A percentile compares a stretch with the other conserved stretches of the same genome.
These are phyloP conservation scores for Plasmodium blacklocki DNA, from an alignment of 169 alveolate species.

Conservation along the genomic window DNA sequence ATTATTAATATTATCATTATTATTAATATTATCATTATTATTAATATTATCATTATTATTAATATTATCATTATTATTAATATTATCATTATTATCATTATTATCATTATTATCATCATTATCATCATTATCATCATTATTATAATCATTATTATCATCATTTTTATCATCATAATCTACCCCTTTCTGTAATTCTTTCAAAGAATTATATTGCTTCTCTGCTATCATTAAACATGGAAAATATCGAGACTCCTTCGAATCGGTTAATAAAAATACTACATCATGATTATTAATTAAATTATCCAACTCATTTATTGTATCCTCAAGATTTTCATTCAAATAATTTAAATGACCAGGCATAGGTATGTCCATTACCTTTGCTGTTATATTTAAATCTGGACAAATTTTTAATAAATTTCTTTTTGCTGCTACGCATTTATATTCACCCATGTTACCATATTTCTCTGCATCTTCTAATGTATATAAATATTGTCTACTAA, in stretches of 20 bases:
- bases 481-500: slow-evolving; percentile 82
- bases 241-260: slow-evolving; percentile 86
- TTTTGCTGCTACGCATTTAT: slow-evolving; percentile 81
- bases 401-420: slow-evolving; percentile 73
- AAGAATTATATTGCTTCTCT: slow-evolving; percentile 38
- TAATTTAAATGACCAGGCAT: slow-evolving; percentile 83
- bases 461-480: slow-evolving; percentile 34
- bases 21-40: neutral
- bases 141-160: neutral
- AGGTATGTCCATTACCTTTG: slow-evolving; percentile 78
- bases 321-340: slow-evolving; percentile 43
- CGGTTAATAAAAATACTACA: slow-evolving; percentile 82
- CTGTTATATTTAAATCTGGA: slow-evolving; percentile 78
- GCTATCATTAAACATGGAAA: slow-evolving; percentile 82
- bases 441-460: slow-evolving; percentile 24
- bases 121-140: neutral
- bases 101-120: no score
- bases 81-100: no score
- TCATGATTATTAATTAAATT: slow-evolving; percentile 75
- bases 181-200: slow-evolving; percentile 1
- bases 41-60: no score
- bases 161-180: neutral
- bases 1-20: no score
- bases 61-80: no score
- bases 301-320: slow-evolving; percentile 33